Evolutionary conservation across 2,329 filamentous ascomycete species (phyloP), one percentile per base, ranked within the genome.

Genomic region (Curvularia spicifera): DNA sequence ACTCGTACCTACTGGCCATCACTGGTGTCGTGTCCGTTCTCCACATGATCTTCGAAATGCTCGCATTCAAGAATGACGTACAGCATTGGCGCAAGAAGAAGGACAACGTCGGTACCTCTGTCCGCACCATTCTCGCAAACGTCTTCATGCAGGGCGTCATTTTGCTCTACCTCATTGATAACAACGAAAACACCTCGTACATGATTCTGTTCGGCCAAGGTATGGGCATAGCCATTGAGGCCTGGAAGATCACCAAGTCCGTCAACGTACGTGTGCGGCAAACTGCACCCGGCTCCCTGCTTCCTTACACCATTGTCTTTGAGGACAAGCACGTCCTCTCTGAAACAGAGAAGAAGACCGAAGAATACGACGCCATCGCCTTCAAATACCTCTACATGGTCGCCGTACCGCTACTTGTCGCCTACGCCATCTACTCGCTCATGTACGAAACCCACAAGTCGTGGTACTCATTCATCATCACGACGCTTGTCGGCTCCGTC

Each of bases 61-160:
- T 99, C 33, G 95, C 95, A 1, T 99, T 99, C 82, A 97, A 96
- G 72, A 97, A 90, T 74, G 95, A 99, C 75, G 97, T 99, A 75
- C 83, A 93, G 48, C 95, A 99, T 79, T 99, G 95, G 87, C 91
- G 93, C 75, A 97, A 98, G 83, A 99, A 99, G 89, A 99, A 99
- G 84, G 96, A 98, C 81, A 95, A 97, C 58, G 91, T 99, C 28
- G 95, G 95, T 63, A 96, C 97, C 45, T 97, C 93, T 1, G 90
- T 99, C 59, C 92, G 95, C 56, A 96, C 94, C 31, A 99, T 99
- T 72, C 83, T 99, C 56, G 93, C 91, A 75, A 99, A 98, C 72
- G 93, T 98, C 61, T 93, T 98, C 78, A 99, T 99, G 95, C 95
- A 99, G 78, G 78, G 85, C 6, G 85, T 98, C 72, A 97, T 99